Evolutionary conservation across 179 eudicot species (phyloP), one percentile per base, ranked within the genome.

Genomic region (Patellifolia procumbens): DNA sequence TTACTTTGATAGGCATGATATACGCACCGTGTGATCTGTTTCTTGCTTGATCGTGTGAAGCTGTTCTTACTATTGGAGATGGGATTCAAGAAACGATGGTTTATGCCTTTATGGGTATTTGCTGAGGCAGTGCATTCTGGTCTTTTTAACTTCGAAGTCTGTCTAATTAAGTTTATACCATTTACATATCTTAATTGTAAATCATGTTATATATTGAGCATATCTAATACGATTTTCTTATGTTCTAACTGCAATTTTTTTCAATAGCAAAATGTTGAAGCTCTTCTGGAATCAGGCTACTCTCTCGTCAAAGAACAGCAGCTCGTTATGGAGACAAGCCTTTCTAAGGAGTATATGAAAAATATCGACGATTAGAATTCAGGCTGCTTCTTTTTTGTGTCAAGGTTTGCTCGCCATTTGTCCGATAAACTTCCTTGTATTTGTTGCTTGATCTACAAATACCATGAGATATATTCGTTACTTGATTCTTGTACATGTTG

Each of bases 281-380:
- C 90, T 31, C 85, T 94, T 76, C 92, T 94, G 3, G 96, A 92
- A 84, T 88, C 98, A 0, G 98, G 98, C 51, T 80, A 89, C 80
- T 90, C 97, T 81, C 96, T 94, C 48, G 70, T 92, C 73, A 88
- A 60, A 84, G 98, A 94, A 77, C 98, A 92, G 43, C 75, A 86
- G 82, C 82, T 94, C 72, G 81, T 94, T 53, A 90, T 85, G 89
- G 90, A 89, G 55, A 85, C 78, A 55, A 94, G 85, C 70, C 97
- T 94, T 78, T 85, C 98, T 22, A 90, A 89, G 84, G 94, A 92
- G 78, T 94, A 94, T 76, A 87, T 91, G 97, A 93, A 93, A 85
- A 93, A 93, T 76, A 88, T 90, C 68, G 95, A 93, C 61, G 84
- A 85, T 37, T 88, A 83, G 80, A 46, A 20, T 29, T 34, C 22